Percentiles rank a stretch among this genome's conserved stretches.
These are phyloP conservation scores for Talaromyces pinophilus DNA, from an alignment of 2,329 filamentous ascomycete genomes.

Conservation along the genomic window DNA sequence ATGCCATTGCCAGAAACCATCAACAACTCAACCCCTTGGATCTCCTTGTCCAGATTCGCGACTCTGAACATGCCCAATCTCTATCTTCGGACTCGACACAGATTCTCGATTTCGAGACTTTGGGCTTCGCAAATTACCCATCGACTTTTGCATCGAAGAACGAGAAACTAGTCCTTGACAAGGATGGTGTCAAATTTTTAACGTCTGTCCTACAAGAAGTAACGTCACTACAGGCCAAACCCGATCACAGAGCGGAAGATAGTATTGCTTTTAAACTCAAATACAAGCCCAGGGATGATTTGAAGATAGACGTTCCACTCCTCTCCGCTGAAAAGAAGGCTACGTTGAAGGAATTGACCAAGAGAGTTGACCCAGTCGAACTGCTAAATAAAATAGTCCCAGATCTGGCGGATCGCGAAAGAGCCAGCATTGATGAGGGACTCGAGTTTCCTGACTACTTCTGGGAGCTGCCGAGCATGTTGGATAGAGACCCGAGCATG, in stretches of 20 bases:
- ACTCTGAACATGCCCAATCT: conserved; percentile 24
- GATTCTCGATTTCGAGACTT: conserved; percentile 24
- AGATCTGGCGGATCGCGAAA: conserved; percentile 29
- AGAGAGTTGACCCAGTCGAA: not conserved
- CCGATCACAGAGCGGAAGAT: conserved; percentile 16
- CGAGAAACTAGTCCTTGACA: conserved; percentile 40
- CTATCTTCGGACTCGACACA: conserved; percentile 27
- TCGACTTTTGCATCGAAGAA: conserved; percentile 24
- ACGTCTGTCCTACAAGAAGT: conserved; percentile 32
- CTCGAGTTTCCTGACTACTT: conserved; percentile 45
- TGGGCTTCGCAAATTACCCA: too few species aligned
- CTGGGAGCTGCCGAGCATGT: conserved; percentile 31
- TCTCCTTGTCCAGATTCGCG: conserved; percentile 22
- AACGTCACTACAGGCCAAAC: conserved; percentile 7
- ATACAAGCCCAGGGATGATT: not conserved
- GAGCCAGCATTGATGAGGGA: conserved; percentile 45
- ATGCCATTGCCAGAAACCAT: conserved; percentile 46
- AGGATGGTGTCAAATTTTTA: conserved; percentile 34
- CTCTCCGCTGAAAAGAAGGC: not conserved
- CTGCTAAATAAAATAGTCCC: conserved; percentile 27
- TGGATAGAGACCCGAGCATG: conserved; percentile 23
- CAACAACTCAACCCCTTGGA: conserved; percentile 31
- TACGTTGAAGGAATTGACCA: not conserved
- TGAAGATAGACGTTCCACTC: conserved; percentile 14
- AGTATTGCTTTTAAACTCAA: conserved; percentile 25